Base-by-base conservation (phyloP, 192 early-diverging fungal genomes). In the Powellomyces hirtus region DNA sequence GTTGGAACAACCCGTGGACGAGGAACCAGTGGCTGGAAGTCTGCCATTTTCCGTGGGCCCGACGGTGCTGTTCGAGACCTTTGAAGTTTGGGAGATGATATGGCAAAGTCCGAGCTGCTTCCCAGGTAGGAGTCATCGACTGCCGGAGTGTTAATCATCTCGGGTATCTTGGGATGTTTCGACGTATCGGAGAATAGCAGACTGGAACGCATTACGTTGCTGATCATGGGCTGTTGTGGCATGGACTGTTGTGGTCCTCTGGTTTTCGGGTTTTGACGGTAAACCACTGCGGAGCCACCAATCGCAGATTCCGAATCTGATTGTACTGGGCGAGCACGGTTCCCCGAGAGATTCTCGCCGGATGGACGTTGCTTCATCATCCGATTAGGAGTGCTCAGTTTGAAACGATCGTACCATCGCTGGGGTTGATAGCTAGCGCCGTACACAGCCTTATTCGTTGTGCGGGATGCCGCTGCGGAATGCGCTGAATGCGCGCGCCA, bases 321-420 rank as follows among this genome's bases (percentile, higher is more conserved):
- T n/a, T n/a, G n/a, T n/a, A n/a, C n/a, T n/a, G n/a, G n/a, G n/a
- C n/a, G n/a, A n/a, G n/a, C n/a, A n/a, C n/a, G n/a, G n/a, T n/a
- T n/a, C 46, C 26, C n/a, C 53, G 53, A 33, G 31, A 56, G 18
- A 29, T 16, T 56, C 36, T 38, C 59, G 22, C 59, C 59, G n/a
- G 59, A 60, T 60, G 38, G 36, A 16, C 59, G 59, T 27, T 60
- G 59, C 59, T 60, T 60, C 59, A 60, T 60, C n/a, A 4, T 40
- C 38, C 31, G 33, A 22, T 56, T 49, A 5, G 46, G 14, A 3
- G 16, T 49, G 5, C 46, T 24, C n/a, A 18, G 18, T 16, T 29
- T 16, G 53, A 56, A 56, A 18, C 53, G 53, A 56, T 18, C 18
- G 26, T 33, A 56, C 53, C 53, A 56, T 16, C 53, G 24, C 18